phyloP scores from a whole-genome alignment of 805 yeast species.

The Sungouiella thailandica region DNA sequence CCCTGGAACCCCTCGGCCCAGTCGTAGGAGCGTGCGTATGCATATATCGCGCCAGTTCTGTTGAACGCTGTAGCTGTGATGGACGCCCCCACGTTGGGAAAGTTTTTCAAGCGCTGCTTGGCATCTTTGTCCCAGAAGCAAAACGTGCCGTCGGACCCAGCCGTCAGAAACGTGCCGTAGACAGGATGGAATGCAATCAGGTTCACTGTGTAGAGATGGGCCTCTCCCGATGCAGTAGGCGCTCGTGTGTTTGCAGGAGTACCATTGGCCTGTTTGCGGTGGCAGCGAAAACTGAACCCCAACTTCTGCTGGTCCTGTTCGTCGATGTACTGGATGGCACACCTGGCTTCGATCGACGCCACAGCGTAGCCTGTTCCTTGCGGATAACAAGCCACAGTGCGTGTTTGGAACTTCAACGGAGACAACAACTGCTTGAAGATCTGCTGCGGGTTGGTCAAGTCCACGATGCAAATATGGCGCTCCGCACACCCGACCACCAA shows the following conservation, averaged over 20 bases:
- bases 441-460: constrained; percentile 75
- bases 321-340: constrained; percentile 89
- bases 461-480: constrained; percentile 70
- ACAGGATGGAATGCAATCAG: constrained; percentile 82
- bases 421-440: constrained; percentile 70
- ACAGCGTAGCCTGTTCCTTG: constrained; percentile 89
- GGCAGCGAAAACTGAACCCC: constrained; percentile 93
- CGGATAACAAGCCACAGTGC: constrained; percentile 79
- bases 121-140: constrained; percentile 96
- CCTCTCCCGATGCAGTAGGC: constrained; percentile 37
- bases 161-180: constrained; percentile 87
- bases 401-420: constrained; percentile 86
- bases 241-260: constrained; percentile 25
- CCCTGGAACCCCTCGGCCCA: constrained; percentile 90
- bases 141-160: constrained; percentile 92
- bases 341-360: constrained; percentile 92
- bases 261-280: constrained; percentile 59
- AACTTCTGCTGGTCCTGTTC: constrained; percentile 65
- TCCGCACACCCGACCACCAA: constrained; percentile 95
- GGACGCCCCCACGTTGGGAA: constrained; percentile 61
- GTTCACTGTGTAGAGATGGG: constrained; percentile 73
- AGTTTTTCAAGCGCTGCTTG: constrained; percentile 77
- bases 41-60: constrained; percentile 76
- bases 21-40: constrained; percentile 90
- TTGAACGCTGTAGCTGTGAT: constrained; percentile 79